Evolutionary conservation across 495 filamentous ascomycete genomes (phyloP), one percentile per base, ranked within the genome.

Genomic region (Penicillium alfredii): DNA sequence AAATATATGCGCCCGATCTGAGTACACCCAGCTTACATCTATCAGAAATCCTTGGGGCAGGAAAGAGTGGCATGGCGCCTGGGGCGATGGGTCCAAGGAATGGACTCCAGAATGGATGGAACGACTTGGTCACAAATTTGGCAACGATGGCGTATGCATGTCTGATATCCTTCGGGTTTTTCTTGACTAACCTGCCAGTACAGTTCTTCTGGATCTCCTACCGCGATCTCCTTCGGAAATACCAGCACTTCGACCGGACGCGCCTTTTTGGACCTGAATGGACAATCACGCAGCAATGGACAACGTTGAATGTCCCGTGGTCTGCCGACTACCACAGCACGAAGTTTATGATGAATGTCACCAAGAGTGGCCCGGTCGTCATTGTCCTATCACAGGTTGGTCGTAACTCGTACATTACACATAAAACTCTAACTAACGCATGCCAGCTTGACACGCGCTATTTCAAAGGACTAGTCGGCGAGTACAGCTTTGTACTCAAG

Each of bases 41-140:
- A 13, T 7, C 37, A 74, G 77, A 28, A 95, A 96, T 46, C 90
- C 90, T 0, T 94, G 88, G 88, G 90, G 90, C 2, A 76, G 73
- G 33, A 75, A 76, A 3, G 88, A 93, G 60, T 94, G 89, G 83
- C 78, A 66, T 8, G 83, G 84, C 4, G 61, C 86, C 4, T 93
- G 88, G 84, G 84, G 81, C 51, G 86, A 94, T 51, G 88, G 90
- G 12, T 88, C 83, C 6, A 86, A 88, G 49, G 81, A 95, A 59
- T 96, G 90, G 86, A 95, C 87, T 2, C 66, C 85, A 0, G 80
- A 93, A 50, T 93, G 86, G 86, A 80, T 94, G 71, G 57, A 75
- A 25, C 79, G 79, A 38, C 71, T 96, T 1, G 69, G 74, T 17
- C 88, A 95, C 48, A 78, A 72, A 23, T 96, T 95, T 56, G 89